A percentile compares a stretch with the other conserved stretches of the same genome.
These are phyloP conservation scores for Pseudofabraea citricarpa DNA, from an alignment of 2,329 filamentous ascomycete genomes.

Conservation along the genomic window DNA sequence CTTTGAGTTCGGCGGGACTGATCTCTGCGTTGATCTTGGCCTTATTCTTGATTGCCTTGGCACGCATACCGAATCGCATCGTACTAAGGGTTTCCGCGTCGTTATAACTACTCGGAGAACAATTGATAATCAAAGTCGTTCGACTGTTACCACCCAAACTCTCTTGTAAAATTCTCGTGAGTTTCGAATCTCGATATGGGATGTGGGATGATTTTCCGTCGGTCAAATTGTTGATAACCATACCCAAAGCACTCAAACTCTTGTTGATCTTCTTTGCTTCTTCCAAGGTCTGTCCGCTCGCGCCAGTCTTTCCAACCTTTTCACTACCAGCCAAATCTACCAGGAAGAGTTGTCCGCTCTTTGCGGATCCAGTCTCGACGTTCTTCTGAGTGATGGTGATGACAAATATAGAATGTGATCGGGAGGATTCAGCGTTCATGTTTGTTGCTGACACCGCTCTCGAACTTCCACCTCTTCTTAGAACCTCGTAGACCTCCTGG, in stretches of 20 bases:
- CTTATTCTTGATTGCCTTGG: slow-evolving; percentile 99
- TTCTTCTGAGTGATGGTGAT: slow-evolving; percentile 98
- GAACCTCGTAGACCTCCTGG: slow-evolving; percentile 93
- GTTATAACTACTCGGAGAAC: slow-evolving; percentile 98
- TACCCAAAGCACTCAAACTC: slow-evolving; percentile 93
- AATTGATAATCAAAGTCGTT: slow-evolving; percentile 98
- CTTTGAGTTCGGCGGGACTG: slow-evolving; percentile 91
- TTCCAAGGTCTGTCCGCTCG: slow-evolving; percentile 93
- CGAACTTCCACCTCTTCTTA: slow-evolving; percentile 85
- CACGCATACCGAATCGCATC: slow-evolving; percentile 88
- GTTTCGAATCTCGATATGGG: slow-evolving; percentile 95
- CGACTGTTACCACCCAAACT: slow-evolving; percentile 95
- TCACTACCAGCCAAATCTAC: slow-evolving; percentile 98
- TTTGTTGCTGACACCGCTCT: slow-evolving; percentile 94
- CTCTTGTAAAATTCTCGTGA: slow-evolving; percentile 95
- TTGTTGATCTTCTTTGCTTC: slow-evolving; percentile 99
- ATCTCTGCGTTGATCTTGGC: slow-evolving; percentile 99
- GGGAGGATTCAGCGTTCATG: slow-evolving; percentile 98
- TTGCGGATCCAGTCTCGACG: slow-evolving; percentile 89
- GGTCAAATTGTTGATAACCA: slow-evolving; percentile 97
- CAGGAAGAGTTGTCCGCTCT: slow-evolving; percentile 93
- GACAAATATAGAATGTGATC: slow-evolving; percentile 97
- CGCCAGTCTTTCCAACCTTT: slow-evolving; percentile 97
- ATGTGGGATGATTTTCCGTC: slow-evolving; percentile 96
- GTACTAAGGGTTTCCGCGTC: slow-evolving; percentile 92